Evolutionary conservation across 2,329 filamentous ascomycete species (phyloP).

Genomic region (Venturia asperata): DNA sequence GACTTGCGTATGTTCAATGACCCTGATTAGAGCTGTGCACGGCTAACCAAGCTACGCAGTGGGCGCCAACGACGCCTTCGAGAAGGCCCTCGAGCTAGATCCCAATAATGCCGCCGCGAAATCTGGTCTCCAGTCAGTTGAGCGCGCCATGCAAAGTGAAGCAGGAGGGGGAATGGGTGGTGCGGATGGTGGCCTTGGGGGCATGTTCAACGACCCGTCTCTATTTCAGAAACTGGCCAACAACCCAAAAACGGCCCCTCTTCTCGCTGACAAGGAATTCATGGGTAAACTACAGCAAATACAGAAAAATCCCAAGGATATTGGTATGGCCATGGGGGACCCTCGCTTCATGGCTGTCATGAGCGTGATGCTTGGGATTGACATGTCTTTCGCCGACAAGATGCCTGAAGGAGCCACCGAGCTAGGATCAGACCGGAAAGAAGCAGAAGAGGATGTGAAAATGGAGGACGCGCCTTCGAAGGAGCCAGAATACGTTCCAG

Average conservation of each 20-base stretch:
- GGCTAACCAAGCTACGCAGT: background rate
- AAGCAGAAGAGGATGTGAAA: constrained; percentile 62
- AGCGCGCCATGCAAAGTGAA: constrained; percentile 80
- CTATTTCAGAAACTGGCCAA: constrained; percentile 81
- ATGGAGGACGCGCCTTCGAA: constrained; percentile 64
- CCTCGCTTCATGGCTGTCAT: constrained; percentile 90
- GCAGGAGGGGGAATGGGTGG: constrained; percentile 57
- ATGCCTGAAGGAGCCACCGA: constrained; percentile 26
- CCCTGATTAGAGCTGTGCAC: too few relatives aligned
- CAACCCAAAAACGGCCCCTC: constrained; percentile 85
- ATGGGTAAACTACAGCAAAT: constrained; percentile 83
- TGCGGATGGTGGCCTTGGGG: constrained; percentile 68
- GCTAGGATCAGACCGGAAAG: constrained; percentile 35
- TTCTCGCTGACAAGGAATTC: constrained; percentile 76
- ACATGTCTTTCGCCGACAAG: constrained; percentile 64
- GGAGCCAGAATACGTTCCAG: constrained; percentile 57
- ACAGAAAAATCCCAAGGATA: constrained; percentile 70
- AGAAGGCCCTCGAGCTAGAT: constrained; percentile 89
- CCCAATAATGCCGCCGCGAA: constrained; percentile 88
- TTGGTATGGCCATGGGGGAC: constrained; percentile 72
- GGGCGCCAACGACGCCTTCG: constrained; percentile 71
- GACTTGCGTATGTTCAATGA: constrained; percentile 56
- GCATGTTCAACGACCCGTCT: constrained; percentile 91
- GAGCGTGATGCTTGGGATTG: constrained; percentile 85
- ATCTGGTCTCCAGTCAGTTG: constrained; percentile 74